Percentiles rank a stretch among this genome's conserved stretches.
Conservation (phyloP, 2,329 filamentous ascomycete species). For the Aspergillus awamori region DNA sequence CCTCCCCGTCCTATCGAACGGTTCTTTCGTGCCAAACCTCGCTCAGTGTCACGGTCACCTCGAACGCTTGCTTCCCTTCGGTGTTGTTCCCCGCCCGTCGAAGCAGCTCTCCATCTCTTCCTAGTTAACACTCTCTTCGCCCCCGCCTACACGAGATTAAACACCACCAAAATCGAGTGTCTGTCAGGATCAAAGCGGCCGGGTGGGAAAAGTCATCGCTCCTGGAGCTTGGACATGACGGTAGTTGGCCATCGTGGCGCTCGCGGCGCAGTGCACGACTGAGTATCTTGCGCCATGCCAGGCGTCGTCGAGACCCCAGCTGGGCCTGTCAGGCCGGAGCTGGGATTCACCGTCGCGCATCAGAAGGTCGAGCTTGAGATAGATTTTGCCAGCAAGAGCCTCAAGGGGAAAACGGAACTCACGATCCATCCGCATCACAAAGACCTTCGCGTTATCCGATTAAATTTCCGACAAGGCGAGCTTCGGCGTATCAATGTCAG, state of each 20-base stretch:
- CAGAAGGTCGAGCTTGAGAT: slow-evolving; percentile 90
- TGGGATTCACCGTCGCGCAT: slow-evolving; percentile 66
- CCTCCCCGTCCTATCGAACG: not conserved
- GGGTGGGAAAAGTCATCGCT: slow-evolving; percentile 13
- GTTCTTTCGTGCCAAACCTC: not conserved
- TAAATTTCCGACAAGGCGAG: slow-evolving; percentile 66
- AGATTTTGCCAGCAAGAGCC: slow-evolving; percentile 73
- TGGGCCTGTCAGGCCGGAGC: slow-evolving; percentile 33
- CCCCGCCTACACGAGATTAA: not conserved
- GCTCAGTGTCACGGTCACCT: not conserved
- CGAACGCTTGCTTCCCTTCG: not conserved
- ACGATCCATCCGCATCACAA: slow-evolving; percentile 68
- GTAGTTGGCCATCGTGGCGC: slow-evolving; percentile 40
- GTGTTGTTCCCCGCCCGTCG: slow-evolving; percentile 1
- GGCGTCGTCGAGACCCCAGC: slow-evolving; percentile 41
- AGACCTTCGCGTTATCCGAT: slow-evolving; percentile 57
- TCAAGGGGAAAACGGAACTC: slow-evolving; percentile 81
- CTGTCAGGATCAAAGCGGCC: not conserved
- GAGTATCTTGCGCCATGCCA: slow-evolving; percentile 42
- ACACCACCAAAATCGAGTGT: not conserved
- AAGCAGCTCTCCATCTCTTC: not conserved
- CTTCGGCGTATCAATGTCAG: slow-evolving; percentile 56
- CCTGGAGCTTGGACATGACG: slow-evolving; percentile 42
- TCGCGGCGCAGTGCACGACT: slow-evolving; percentile 41
- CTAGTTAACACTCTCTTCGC: not conserved